phyloP scores from a whole-genome alignment of 2,329 filamentous ascomycete species.

The Chaetomium globosum region DNA sequence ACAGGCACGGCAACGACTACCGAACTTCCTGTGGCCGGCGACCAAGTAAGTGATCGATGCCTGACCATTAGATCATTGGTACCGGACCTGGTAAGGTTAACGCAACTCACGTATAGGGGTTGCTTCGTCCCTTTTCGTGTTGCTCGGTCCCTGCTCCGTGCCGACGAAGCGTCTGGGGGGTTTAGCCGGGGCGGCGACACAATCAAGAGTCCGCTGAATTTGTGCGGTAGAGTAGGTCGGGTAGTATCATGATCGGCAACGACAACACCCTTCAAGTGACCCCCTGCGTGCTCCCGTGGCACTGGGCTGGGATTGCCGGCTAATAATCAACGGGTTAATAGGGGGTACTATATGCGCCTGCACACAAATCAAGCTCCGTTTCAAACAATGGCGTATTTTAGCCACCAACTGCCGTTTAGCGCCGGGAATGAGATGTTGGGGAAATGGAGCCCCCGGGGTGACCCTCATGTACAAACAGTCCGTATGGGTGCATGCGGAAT shows the following conservation, averaged over 20 bases:
- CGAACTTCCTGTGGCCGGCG: conserved; percentile 3
- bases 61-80: not conserved
- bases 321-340: conserved; percentile 25
- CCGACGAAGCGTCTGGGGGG: conserved; percentile 15
- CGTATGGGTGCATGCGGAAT: conserved; percentile 18
- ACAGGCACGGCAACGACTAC: conserved; percentile 15
- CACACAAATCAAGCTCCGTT: conserved; percentile 29
- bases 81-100: not conserved
- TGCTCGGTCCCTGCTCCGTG: conserved; percentile 18
- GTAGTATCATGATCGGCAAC: conserved; percentile 21
- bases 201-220: conserved; percentile 14
- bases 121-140: conserved; percentile 15
- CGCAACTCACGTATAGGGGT: conserved; percentile 13
- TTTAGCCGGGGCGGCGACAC: conserved; percentile 28
- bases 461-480: not conserved
- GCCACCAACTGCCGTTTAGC: conserved; percentile 37
- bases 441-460: not conserved
- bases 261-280: conserved; percentile 2
- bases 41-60: not conserved
- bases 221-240: conserved; percentile 14
- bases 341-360: conserved; percentile 18
- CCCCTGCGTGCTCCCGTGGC: conserved; percentile 19
- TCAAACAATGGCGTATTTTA: conserved; percentile 35
- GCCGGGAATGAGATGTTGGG: conserved; percentile 13
- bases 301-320: conserved; percentile 20